Evolutionary conservation across 345 rosid species (phyloP).

Genomic region (Acer negundo): DNA sequence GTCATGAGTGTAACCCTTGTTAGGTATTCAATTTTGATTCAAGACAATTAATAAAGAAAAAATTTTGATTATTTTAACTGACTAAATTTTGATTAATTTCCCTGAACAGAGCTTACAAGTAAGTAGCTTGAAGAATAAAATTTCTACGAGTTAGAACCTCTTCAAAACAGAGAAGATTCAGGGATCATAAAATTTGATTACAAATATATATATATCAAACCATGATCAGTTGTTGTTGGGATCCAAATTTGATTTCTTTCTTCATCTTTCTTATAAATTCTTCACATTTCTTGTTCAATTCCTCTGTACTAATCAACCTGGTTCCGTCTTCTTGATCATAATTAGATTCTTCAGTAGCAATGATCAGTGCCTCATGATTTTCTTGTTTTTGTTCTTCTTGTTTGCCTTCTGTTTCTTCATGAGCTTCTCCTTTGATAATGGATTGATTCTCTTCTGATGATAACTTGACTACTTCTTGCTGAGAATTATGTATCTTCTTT

Average conservation of each 20-base stretch:
- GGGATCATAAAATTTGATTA: too few relatives aligned
- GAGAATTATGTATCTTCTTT: conserved; percentile 5
- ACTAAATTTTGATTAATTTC: too few relatives aligned
- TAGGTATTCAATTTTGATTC: not conserved
- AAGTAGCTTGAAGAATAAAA: not conserved
- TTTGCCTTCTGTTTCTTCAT: conserved; percentile 12
- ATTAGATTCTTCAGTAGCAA: conserved; percentile 12
- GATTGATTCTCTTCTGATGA: conserved; percentile 19
- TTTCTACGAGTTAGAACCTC: not conserved
- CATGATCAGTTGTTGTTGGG: too few relatives aligned
- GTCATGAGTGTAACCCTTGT: not conserved
- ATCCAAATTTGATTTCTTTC: conserved; percentile 36
- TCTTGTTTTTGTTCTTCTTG: conserved; percentile 21
- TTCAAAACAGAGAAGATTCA: too few relatives aligned
- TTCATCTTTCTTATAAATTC: conserved; percentile 69
- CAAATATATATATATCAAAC: too few relatives aligned
- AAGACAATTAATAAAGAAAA: not conserved
- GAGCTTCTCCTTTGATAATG: conserved; percentile 10
- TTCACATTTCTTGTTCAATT: conserved; percentile 68
- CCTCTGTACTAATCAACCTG: conserved; percentile 49
- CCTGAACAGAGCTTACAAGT: too few relatives aligned
- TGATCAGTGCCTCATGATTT: conserved; percentile 11
- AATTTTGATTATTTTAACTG: too few relatives aligned
- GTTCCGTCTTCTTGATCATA: conserved; percentile 21
- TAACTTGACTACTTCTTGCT: conserved; percentile 10